These are phyloP conservation scores for Drechmeria coniospora DNA, from an alignment of 2,329 filamentous ascomycete species.

Conservation along the genomic window DNA sequence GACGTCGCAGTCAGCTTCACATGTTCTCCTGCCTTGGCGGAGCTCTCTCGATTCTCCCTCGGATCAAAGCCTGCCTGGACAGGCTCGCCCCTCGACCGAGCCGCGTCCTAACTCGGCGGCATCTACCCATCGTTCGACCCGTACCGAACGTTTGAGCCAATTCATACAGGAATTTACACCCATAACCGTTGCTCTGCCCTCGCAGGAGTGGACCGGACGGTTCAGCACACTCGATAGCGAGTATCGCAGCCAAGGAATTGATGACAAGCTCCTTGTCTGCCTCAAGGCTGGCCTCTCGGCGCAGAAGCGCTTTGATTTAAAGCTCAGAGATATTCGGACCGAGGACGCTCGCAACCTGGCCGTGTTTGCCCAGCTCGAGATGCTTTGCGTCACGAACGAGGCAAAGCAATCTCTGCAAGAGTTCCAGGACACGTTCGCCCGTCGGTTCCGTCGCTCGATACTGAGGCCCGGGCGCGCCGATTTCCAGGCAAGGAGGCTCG, in stretches of 20 bases:
- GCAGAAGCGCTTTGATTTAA: constrained; percentile 11
- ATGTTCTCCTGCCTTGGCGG: too few relatives aligned
- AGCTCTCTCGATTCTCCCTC: too few relatives aligned
- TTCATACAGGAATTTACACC: too few relatives aligned
- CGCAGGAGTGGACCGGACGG: constrained; percentile 46
- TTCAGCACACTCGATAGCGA: constrained; percentile 20
- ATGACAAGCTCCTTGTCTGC: constrained; percentile 14
- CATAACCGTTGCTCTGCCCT: constrained; percentile 25
- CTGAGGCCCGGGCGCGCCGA: constrained; percentile 24
- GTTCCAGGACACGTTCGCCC: constrained; percentile 36
- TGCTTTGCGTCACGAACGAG: constrained; percentile 29
- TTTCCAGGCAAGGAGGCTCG: too few relatives aligned
- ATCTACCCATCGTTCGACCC: too few relatives aligned
- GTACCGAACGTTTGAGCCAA: too few relatives aligned
- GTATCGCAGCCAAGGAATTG: not conserved
- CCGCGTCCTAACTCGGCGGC: too few relatives aligned
- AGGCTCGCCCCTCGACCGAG: too few relatives aligned
- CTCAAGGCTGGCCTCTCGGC: constrained; percentile 31
- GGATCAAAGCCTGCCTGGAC: too few relatives aligned
- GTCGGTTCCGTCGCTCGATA: constrained; percentile 17
- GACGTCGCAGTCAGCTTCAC: too few relatives aligned
- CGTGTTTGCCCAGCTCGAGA: constrained; percentile 30
- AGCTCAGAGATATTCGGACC: constrained; percentile 1
- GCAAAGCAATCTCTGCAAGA: constrained; percentile 29
- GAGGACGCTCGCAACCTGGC: constrained; percentile 28